Evolutionary conservation across 441 rosid genomes (phyloP).

Genomic region (Lagerstroemia fauriei): DNA sequence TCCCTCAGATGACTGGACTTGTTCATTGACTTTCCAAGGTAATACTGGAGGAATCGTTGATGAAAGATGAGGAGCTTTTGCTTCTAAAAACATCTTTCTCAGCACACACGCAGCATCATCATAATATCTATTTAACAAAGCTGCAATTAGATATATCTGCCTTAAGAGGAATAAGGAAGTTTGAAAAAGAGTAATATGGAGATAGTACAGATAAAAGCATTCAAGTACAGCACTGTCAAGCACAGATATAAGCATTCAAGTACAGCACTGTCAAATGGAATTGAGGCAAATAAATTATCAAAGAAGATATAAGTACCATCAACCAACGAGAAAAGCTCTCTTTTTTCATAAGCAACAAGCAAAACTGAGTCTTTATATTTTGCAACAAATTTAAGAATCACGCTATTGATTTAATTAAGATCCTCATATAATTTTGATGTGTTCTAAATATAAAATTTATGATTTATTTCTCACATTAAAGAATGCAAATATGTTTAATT

Average conservation of each 20-base stretch:
- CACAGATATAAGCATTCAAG: background rate
- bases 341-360: background rate
- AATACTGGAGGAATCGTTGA: conserved; percentile 83
- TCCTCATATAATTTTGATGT: background rate
- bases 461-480: background rate
- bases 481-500: background rate
- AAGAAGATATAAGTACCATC: background rate
- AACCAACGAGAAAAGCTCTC: background rate
- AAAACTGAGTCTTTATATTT: background rate
- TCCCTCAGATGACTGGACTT: conserved; percentile 80
- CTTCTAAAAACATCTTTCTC: conserved; percentile 96
- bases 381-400: background rate
- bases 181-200: background rate
- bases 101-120: conserved; percentile 98
- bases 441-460: background rate
- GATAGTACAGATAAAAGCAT: background rate
- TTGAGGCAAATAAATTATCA: background rate
- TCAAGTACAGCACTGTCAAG: background rate
- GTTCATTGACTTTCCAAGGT: conserved; percentile 94
- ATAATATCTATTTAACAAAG: conserved; percentile 64
- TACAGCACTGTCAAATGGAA: background rate
- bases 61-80: conserved; percentile 98
- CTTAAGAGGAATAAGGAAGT: background rate
- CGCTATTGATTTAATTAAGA: background rate
- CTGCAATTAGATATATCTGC: conserved; percentile 23